Base-by-base conservation (phyloP, 768 basidiomycete genomes). In the Tephrocybe sp. region DNA sequence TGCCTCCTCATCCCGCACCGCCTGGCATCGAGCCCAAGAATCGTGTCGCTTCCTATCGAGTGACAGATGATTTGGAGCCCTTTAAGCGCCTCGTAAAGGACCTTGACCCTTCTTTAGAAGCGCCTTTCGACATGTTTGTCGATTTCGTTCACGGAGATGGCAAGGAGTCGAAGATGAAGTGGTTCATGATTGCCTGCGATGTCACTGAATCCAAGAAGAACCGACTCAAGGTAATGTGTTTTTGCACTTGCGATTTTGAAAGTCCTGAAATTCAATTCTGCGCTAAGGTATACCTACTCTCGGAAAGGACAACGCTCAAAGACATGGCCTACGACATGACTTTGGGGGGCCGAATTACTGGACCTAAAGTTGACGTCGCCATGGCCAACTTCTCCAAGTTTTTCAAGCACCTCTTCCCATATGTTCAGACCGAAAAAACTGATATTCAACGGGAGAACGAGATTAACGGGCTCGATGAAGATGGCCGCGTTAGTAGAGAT, bases 301-400 rank as follows among this genome's bases (percentile, higher is more conserved):
- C 53, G 9, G 46, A 53, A 23, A 52, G 45, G 36, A 48, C 51
- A 5, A 55, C 57, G 2, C 30, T 58, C 35, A 55, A 58, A 51
- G 46, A 54, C 35, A 58, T 58, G 26, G 44, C 52, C 12, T 53
- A 44, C 32, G 53, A 58, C 33, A 55, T 58, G 57, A 58, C 57
- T 33, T 40, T 58, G 7, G 54, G 54, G 19, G 53, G 57, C 22
- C 49, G 39, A 31, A 39, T 58, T 31, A 52, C 49, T 43, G 57
- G 53, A 3, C 51, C 50, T n/a, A 33, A 40, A 13, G 45, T 51
- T 23, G 57, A 58, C 19, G 43, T 26, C 6, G 57, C 45, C 11
- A 58, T 55, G 20, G 48, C 46, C 19, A 53, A 55, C 47, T 46
- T 55, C 49, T 51, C 40, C 11, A 55, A 52, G 40, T 53, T 58